Base-by-base conservation (phyloP, 164 flowering plant species). In the Akebia trifoliata region DNA sequence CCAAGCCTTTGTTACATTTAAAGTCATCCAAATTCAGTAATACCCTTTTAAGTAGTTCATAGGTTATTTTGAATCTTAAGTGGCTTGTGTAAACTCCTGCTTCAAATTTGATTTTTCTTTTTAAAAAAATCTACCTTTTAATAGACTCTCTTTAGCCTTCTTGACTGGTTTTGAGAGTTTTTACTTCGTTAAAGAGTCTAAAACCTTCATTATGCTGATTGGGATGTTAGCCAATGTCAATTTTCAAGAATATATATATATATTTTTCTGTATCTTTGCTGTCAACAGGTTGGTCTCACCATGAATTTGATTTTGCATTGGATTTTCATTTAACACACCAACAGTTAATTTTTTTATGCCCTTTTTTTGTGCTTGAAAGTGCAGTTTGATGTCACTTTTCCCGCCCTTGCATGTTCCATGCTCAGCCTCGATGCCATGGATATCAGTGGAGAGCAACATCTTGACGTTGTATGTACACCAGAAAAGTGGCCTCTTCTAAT, bases 361-460 rank as follows among this genome's bases (percentile, higher is more conserved):
- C 10, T 30, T 18, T 28, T 39, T 42, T 54, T 18, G 35, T 57
- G 49, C 55, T 48, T 59, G 62, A 49, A 66, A 64, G 20, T 79
- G 80, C 95, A 86, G 95, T 86, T 86, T 67, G 95, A 86, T 72
- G 81, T 86, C 61, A 86, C 90, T 39, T 86, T 86, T 70, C 90
- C 94, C 42, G 84, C 86, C 20, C 82, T 86, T 70, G 67, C 84
- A 38, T 86, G 94, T 66, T 84, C 94, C 29, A 70, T 86, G 54
- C 69, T 86, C 63, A 84, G 94, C 58, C 56, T 87, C 63, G 91
- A 87, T 69, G 90, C 95, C 26, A 84, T 87, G 87, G 95, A 87
- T 72, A 81, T 87, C 50, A 87, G 95, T 69, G 91, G 95, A 57
- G 89, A 83, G 61, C 83, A 81, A 60, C 95, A 87, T 59, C 76